Percentiles rank a stretch among this genome's conserved stretches.
phyloP scores from a whole-genome alignment of 1,139 yeast genomes.

The Scheffersomyces lignicola region DNA sequence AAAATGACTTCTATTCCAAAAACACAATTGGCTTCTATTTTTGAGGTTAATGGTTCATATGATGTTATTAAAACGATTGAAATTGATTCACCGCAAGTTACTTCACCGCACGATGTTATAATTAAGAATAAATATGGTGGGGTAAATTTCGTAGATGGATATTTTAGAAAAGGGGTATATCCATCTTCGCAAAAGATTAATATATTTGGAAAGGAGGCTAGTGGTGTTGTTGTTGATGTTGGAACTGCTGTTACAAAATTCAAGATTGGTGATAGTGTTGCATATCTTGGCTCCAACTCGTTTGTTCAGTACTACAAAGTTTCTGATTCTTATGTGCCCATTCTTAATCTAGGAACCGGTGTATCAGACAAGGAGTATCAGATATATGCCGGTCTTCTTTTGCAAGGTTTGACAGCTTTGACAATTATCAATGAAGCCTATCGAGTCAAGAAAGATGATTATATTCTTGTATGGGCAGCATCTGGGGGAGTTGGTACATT shows the following conservation, averaged over 20 bases:
- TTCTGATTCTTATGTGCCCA: constrained; percentile 40
- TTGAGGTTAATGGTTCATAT: no score
- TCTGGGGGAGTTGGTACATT: constrained; percentile 91
- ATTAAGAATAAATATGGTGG: constrained; percentile 77
- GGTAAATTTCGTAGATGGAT: constrained; percentile 77
- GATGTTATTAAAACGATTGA: constrained; percentile 47
- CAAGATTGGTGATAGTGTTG: constrained; percentile 74
- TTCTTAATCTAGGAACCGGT: constrained; percentile 50
- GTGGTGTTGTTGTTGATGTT: constrained; percentile 69
- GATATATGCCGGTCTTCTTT: constrained; percentile 56
- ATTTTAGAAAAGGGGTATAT: constrained; percentile 77
- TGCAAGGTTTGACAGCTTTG: constrained; percentile 81
- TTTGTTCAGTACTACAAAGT: constrained; percentile 73
- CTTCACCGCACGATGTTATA: constrained; percentile 54
- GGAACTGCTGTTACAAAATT: constrained; percentile 60
- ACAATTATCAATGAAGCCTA: constrained; percentile 68
- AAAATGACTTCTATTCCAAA: no score
- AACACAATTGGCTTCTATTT: no score
- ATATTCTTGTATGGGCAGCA: constrained; percentile 80
- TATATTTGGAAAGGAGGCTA: constrained; percentile 77
- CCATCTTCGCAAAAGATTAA: constrained; percentile 59
- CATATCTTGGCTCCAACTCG: constrained; percentile 50
- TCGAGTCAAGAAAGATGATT: constrained; percentile 65
- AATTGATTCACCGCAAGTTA: constrained; percentile 57
- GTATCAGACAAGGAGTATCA: constrained; percentile 49